Percentiles rank a stretch among this genome's conserved stretches.
These are phyloP conservation scores for Clonostachys byssicola DNA, from an alignment of 2,329 filamentous ascomycete species.

Conservation along the genomic window DNA sequence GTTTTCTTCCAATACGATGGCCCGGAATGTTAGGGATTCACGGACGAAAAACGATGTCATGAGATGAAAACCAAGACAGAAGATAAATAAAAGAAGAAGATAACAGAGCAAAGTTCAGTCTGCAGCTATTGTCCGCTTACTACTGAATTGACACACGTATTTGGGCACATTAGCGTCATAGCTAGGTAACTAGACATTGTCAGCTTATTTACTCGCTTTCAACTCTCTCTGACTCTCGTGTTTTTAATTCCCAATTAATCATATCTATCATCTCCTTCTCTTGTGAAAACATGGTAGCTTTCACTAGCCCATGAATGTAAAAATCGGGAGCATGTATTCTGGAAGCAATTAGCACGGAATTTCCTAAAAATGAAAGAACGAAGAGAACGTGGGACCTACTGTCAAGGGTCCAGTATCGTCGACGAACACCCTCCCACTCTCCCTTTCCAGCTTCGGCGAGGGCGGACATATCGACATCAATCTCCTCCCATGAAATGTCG, in stretches of 20 bases:
- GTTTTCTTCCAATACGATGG: not conserved
- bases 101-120: not conserved
- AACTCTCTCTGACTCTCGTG: not conserved
- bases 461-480: conserved; percentile 63
- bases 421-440: conserved; percentile 84
- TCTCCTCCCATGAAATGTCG: conserved; percentile 81
- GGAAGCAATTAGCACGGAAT: conserved; percentile 16
- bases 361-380: not conserved
- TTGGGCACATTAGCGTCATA: no score
- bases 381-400: conserved; percentile 36
- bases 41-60: not conserved
- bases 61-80: no score
- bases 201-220: not conserved
- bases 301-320: conserved; percentile 64
- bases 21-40: not conserved
- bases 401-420: conserved; percentile 86
- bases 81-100: not conserved
- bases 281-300: not conserved
- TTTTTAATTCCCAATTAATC: not conserved
- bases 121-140: no score
- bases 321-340: conserved; percentile 71
- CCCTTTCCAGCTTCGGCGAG: conserved; percentile 63
- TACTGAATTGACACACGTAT: no score
- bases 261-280: not conserved
- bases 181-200: no score